These are phyloP conservation scores for Colletotrichum sp. DNA, from an alignment of 2,329 filamentous ascomycete species.

Conservation along the genomic window DNA sequence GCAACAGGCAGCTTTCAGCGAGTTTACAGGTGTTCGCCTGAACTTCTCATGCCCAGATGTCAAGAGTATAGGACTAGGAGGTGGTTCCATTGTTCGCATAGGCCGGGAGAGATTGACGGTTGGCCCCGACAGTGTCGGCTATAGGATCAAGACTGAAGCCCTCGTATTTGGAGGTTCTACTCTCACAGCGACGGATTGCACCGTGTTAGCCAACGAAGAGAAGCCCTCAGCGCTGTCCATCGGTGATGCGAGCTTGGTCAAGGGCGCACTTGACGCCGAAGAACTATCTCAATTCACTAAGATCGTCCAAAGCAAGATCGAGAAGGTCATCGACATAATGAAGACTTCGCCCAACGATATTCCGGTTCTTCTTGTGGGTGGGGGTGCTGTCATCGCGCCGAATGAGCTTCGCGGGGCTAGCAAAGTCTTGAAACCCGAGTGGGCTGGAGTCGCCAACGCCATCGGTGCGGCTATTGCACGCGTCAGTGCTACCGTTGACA, in stretches of 20 bases:
- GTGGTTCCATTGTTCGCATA: constrained; percentile 57
- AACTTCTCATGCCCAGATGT: constrained; percentile 64
- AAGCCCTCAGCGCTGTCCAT: constrained; percentile 32
- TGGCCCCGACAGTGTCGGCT: constrained; percentile 67
- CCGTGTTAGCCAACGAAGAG: constrained; percentile 35
- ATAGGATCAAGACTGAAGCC: constrained; percentile 58
- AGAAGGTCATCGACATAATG: constrained; percentile 63
- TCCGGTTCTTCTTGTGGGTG: constrained; percentile 66
- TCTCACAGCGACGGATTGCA: constrained; percentile 64
- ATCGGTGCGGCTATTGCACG: constrained; percentile 67
- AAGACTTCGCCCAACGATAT: constrained; percentile 66
- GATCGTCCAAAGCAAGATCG: constrained; percentile 55
- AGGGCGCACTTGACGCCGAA: constrained; percentile 30
- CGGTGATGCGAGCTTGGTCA: constrained; percentile 43
- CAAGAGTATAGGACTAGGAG: constrained; percentile 64
- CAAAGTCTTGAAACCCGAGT: constrained; percentile 59
- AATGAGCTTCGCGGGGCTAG: constrained; percentile 58
- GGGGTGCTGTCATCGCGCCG: constrained; percentile 64
- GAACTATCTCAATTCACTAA: constrained; percentile 42
- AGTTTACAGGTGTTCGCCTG: constrained; percentile 66
- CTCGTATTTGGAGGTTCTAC: constrained; percentile 60
- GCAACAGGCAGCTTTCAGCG: constrained; percentile 65
- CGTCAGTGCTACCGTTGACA: constrained; percentile 59
- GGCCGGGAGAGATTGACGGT: constrained; percentile 44
- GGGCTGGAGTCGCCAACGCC: constrained; percentile 66